Conservation (phyloP, 169 alveolate species). For the Fabrea salina region DNA sequence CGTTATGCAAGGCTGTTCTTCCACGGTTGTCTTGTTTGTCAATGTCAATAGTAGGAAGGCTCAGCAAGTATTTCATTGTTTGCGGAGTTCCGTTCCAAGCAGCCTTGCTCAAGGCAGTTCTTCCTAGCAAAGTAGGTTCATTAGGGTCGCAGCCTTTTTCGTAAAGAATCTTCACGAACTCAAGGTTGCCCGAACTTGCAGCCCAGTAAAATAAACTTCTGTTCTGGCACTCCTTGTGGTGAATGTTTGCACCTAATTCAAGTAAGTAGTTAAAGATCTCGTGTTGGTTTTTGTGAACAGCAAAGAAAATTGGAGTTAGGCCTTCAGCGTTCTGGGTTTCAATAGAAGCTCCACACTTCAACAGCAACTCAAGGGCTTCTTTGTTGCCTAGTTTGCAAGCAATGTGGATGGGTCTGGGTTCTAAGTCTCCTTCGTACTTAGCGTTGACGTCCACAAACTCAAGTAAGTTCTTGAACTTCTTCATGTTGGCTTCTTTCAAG, state of each 20-base stretch:
- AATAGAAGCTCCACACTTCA: constrained; percentile 32
- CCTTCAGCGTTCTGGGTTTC: constrained; percentile 41
- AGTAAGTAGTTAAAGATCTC: constrained; percentile 39
- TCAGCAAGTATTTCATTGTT: constrained; percentile 44
- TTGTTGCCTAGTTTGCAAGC: constrained; percentile 38
- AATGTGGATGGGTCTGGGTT: constrained; percentile 45
- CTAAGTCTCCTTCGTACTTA: constrained; percentile 5
- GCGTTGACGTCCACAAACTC: constrained; percentile 18
- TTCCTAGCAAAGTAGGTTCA: constrained; percentile 55
- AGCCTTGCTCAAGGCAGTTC: constrained; percentile 68
- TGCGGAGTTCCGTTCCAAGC: constrained; percentile 67
- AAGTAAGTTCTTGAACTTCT: constrained; percentile 21
- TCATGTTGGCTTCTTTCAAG: background rate
- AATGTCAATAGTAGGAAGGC: constrained; percentile 27
- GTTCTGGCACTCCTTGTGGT: constrained; percentile 51
- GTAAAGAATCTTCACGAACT: constrained; percentile 47
- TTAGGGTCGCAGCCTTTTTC: constrained; percentile 53
- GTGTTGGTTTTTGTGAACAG: constrained; percentile 25
- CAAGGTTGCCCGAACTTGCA: constrained; percentile 55
- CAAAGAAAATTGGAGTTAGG: constrained; percentile 48
- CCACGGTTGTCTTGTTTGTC: constrained; percentile 46
- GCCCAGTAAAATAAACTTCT: constrained; percentile 74
- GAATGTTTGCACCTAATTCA: constrained; percentile 45
- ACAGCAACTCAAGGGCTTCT: constrained; percentile 37
- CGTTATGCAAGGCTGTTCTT: constrained; percentile 72